phyloP scores from a whole-genome alignment of 2,329 filamentous ascomycete genomes.

The Colletotrichum cereale region DNA sequence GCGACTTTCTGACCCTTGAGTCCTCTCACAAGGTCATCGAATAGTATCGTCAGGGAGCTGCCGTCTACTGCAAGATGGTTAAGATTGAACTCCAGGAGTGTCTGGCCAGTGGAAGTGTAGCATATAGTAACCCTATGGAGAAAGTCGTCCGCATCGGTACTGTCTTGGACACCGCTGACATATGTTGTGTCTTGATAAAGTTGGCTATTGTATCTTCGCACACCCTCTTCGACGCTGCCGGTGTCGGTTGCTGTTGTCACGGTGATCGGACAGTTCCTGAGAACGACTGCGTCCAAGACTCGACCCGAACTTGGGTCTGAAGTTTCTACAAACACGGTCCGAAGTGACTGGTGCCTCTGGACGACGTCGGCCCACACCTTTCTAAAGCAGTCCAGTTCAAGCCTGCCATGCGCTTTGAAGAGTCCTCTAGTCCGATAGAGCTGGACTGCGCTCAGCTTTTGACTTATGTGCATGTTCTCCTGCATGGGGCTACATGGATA shows the following conservation, averaged over 20 bases:
- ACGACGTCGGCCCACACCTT: constrained; percentile 28
- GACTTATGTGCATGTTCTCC: constrained; percentile 52
- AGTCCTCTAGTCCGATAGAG: constrained; percentile 45
- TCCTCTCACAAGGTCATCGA: constrained; percentile 13
- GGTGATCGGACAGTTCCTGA: background rate
- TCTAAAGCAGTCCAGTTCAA: constrained; percentile 9
- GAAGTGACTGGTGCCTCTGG: constrained; percentile 38
- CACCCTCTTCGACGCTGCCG: background rate
- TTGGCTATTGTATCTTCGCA: background rate
- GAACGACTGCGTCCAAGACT: constrained; percentile 26
- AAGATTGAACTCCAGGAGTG: constrained; percentile 20
- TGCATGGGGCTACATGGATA: constrained; percentile 56
- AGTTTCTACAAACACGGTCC: constrained; percentile 28
- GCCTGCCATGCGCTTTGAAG: background rate
- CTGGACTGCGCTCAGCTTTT: constrained; percentile 43
- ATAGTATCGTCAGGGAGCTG: constrained; percentile 27
- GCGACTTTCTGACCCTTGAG: background rate
- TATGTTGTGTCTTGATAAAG: no score
- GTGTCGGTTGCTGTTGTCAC: no score
- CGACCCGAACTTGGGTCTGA: constrained; percentile 1
- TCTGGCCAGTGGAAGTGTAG: background rate
- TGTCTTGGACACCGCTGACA: no score
- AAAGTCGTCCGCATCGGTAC: background rate
- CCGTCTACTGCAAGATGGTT: constrained; percentile 35
- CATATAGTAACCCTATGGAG: constrained; percentile 21